Evolutionary conservation across 75 land plant species (phyloP).

Genomic region (Gnetum montanum): DNA sequence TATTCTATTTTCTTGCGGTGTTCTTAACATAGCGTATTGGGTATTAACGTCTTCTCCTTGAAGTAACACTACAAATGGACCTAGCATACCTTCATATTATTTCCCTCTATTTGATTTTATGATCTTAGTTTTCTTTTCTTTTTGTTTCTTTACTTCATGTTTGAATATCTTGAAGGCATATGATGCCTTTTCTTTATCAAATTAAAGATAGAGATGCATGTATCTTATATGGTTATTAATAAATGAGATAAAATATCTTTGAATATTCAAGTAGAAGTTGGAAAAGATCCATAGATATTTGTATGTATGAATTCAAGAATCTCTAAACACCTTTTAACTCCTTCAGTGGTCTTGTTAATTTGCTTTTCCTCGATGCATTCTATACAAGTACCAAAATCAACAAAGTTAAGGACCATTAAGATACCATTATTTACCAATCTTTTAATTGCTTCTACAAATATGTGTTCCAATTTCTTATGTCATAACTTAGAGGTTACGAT

Average conservation of each 20-base stretch:
- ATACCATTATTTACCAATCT: too few species aligned
- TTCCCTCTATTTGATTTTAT: slow-evolving; percentile 12
- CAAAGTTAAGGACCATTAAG: too few species aligned
- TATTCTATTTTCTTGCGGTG: slow-evolving; percentile 5
- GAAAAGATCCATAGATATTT: slow-evolving; percentile 6
- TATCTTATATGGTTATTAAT: slow-evolving; percentile 6
- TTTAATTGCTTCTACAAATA: slow-evolving; percentile 1
- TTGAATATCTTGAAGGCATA: slow-evolving; percentile 9
- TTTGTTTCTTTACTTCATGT: slow-evolving; percentile 5
- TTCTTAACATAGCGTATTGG: not conserved
- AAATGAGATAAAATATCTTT: slow-evolving; percentile 8
- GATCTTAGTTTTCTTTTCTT: slow-evolving; percentile 1
- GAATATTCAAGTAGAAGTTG: not conserved
- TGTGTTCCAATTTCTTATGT: slow-evolving; percentile 4
- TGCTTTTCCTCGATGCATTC: slow-evolving; percentile 16
- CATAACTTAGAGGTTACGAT: not conserved
- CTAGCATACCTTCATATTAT: not conserved
- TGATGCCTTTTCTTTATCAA: not conserved
- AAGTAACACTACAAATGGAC: not conserved
- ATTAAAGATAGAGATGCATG: slow-evolving; percentile 8
- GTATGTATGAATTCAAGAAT: slow-evolving; percentile 10
- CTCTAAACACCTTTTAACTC: slow-evolving; percentile 8
- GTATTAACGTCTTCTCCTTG: not conserved
- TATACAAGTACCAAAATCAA: too few species aligned
- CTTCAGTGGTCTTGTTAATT: slow-evolving; percentile 4